Conservation (phyloP, 371 early-diverging fungal species). For the Circinella minor region DNA sequence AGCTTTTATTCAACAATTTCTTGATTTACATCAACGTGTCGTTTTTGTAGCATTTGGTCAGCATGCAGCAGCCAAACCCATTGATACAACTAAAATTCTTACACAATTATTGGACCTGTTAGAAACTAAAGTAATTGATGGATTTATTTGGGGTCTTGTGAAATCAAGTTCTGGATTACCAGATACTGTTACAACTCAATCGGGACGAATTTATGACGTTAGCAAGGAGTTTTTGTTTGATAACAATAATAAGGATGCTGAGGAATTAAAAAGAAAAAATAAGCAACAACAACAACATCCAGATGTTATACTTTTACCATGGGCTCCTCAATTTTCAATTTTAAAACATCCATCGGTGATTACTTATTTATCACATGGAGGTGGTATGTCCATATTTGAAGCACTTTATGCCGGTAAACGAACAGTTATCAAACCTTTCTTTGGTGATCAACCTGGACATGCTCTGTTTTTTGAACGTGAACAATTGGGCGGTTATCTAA, state of each 20-base stretch:
- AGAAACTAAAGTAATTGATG: background rate
- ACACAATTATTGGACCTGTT: background rate
- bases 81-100: background rate
- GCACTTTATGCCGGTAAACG: conserved; percentile 30
- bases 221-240: no score
- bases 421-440: conserved; percentile 37
- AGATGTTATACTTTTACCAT: background rate
- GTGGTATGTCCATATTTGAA: conserved; percentile 39
- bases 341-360: conserved; percentile 35
- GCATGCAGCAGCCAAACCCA: background rate
- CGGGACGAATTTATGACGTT: background rate
- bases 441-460: conserved; percentile 37
- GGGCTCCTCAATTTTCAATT: conserved; percentile 48
- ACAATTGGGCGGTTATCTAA: background rate
- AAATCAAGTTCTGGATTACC: background rate
- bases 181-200: background rate
- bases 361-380: conserved; percentile 45
- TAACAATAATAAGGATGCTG: no score
- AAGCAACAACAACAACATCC: no score
- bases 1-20: conserved; percentile 16
- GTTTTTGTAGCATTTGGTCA: conserved; percentile 46
- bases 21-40: conserved; percentile 24
- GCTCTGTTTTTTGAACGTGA: background rate
- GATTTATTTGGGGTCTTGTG: background rate
- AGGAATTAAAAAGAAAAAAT: no score